Conservation (phyloP, 345 rosid species). For the Streptanthus diversifolius region DNA sequence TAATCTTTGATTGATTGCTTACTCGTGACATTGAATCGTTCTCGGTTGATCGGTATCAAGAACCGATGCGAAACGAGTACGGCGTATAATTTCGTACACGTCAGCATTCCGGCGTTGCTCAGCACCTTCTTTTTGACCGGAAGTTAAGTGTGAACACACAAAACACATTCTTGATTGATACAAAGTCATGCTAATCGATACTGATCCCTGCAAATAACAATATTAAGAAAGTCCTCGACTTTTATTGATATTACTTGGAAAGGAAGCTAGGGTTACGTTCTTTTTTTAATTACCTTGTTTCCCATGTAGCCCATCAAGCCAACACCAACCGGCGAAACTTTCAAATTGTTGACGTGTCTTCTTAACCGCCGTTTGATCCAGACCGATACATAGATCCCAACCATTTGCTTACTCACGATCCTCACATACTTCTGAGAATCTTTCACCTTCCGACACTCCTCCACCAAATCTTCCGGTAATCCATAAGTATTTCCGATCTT, state of each 20-base stretch:
- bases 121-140: slow-evolving; percentile 94
- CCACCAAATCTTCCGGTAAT: slow-evolving; percentile 24
- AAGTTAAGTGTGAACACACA: slow-evolving; percentile 95
- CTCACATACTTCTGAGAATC: slow-evolving; percentile 56
- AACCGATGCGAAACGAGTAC: slow-evolving; percentile 74
- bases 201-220: slow-evolving; percentile 72
- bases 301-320: slow-evolving; percentile 99
- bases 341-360: slow-evolving; percentile 80
- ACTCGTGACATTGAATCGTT: slow-evolving; percentile 93
- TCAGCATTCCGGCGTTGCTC: slow-evolving; percentile 87
- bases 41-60: slow-evolving; percentile 66
- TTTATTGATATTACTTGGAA: not conserved
- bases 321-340: slow-evolving; percentile 94
- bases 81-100: slow-evolving; percentile 73
- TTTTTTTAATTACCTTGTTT: slow-evolving; percentile 63
- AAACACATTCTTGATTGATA: slow-evolving; percentile 93
- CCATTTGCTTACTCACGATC: slow-evolving; percentile 98
- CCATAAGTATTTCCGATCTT: slow-evolving; percentile 21
- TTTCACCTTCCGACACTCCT: slow-evolving; percentile 36
- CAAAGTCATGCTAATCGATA: slow-evolving; percentile 90
- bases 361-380: slow-evolving; percentile 89
- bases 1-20: slow-evolving; percentile 30
- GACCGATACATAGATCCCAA: slow-evolving; percentile 86
- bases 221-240: not conserved
- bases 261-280: slow-evolving; percentile 14